phyloP scores from a whole-genome alignment of 371 early-diverging fungal species.

The Actinomucor elegans region DNA sequence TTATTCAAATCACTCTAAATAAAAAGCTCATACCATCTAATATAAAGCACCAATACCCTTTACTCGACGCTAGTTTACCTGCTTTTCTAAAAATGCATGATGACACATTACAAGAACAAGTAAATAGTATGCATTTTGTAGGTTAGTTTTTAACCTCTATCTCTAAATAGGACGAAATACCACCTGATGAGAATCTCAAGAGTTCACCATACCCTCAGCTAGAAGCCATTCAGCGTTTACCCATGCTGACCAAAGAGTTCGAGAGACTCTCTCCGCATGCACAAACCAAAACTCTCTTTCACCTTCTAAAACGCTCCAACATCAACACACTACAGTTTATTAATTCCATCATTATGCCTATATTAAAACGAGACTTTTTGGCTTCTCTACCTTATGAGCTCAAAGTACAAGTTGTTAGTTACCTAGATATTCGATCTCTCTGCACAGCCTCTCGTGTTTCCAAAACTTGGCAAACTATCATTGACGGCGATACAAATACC shows the following conservation, averaged over 20 bases:
- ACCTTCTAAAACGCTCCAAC: constrained; percentile 41
- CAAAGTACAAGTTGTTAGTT: constrained; percentile 71
- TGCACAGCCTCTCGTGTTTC: constrained; percentile 78
- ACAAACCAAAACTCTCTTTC: constrained; percentile 32
- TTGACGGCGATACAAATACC: constrained; percentile 71
- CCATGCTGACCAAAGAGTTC: constrained; percentile 2
- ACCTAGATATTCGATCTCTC: constrained; percentile 76
- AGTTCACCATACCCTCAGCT: too few species aligned
- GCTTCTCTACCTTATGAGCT: constrained; percentile 79
- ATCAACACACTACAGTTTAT: constrained; percentile 78
- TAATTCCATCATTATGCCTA: constrained; percentile 71
- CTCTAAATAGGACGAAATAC: too few species aligned
- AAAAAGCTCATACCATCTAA: too few species aligned
- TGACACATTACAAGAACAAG: too few species aligned
- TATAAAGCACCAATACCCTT: too few species aligned
- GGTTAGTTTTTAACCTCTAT: too few species aligned
- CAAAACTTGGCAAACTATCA: constrained; percentile 69
- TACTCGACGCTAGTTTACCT: not conserved
- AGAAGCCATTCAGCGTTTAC: constrained; percentile 3
- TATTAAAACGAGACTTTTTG: constrained; percentile 86
- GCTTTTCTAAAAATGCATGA: too few species aligned
- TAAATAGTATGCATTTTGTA: too few species aligned
- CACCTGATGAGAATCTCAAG: too few species aligned
- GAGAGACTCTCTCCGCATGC: constrained; percentile 20
- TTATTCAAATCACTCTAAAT: too few species aligned